Conservation (phyloP, 2,329 filamentous ascomycete genomes). For the Paraphoma chrysanthemicola region DNA sequence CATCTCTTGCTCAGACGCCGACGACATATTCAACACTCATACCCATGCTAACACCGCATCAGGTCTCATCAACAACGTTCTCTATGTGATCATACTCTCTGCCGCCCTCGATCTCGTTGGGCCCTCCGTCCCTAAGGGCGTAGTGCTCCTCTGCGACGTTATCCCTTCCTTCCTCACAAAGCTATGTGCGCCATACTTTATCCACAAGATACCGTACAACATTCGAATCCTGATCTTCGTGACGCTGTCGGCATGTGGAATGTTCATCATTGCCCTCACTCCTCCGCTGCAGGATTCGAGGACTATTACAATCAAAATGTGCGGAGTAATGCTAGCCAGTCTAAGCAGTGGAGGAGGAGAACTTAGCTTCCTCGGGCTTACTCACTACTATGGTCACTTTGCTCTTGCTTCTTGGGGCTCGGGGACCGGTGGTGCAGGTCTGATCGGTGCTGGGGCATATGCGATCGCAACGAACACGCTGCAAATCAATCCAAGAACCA, state of each 20-base stretch:
- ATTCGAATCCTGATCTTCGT: conserved; percentile 78
- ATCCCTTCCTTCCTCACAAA: conserved; percentile 89
- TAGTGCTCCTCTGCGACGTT: conserved; percentile 92
- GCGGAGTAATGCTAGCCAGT: conserved; percentile 84
- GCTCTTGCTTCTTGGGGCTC: conserved; percentile 91
- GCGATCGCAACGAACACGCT: conserved; percentile 83
- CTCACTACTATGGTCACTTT: conserved; percentile 89
- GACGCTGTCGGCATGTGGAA: conserved; percentile 77
- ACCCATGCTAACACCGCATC: conserved; percentile 9
- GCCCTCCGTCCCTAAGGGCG: conserved; percentile 81
- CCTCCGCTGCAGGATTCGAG: conserved; percentile 64
- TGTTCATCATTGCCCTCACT: conserved; percentile 86
- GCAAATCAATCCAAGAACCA: conserved; percentile 74
- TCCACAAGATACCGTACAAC: conserved; percentile 83
- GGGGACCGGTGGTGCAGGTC: conserved; percentile 86
- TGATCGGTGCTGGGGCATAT: conserved; percentile 88
- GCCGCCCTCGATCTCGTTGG: conserved; percentile 95
- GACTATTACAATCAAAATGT: conserved; percentile 76
- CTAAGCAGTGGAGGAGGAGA: conserved; percentile 87
- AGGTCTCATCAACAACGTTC: conserved; percentile 95
- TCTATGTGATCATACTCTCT: conserved; percentile 96
- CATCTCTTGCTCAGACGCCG: too few relatives aligned
- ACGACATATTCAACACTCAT: neutral
- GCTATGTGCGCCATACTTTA: conserved; percentile 89
- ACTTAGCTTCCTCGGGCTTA: conserved; percentile 87